phyloP scores from a whole-genome alignment of 2,329 filamentous ascomycete species.

The Neocatenulostroma microsporum region DNA sequence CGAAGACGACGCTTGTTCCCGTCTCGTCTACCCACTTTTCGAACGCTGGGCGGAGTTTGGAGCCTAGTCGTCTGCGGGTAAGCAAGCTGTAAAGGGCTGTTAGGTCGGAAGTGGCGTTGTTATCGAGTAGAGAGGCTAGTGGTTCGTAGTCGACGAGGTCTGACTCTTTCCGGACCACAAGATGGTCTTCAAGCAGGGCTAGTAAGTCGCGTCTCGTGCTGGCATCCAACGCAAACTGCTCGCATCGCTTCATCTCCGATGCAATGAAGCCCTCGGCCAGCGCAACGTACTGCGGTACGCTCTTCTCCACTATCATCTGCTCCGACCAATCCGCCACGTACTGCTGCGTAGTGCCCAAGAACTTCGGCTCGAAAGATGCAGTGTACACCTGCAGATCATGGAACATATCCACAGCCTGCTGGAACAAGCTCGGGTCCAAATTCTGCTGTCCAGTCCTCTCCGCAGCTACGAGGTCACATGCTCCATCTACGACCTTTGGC shows the following conservation, averaged over 20 bases:
- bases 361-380: constrained; percentile 67
- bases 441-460: constrained; percentile 54
- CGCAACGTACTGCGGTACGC: constrained; percentile 67
- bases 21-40: constrained; percentile 67
- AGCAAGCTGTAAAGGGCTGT: constrained; percentile 72
- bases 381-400: constrained; percentile 77
- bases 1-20: constrained; percentile 69
- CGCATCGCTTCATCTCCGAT: constrained; percentile 67
- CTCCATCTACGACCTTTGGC: constrained; percentile 54
- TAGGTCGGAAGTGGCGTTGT: constrained; percentile 61
- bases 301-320: constrained; percentile 51
- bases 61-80: constrained; percentile 61
- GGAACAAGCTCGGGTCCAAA: constrained; percentile 57
- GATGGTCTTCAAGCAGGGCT: constrained; percentile 60
- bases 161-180: constrained; percentile 60
- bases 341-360: constrained; percentile 58
- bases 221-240: constrained; percentile 71
- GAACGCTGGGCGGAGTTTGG: constrained; percentile 65
- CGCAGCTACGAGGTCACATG: constrained; percentile 66
- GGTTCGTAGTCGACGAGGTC: constrained; percentile 41
- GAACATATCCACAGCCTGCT: constrained; percentile 70
- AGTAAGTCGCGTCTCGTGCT: constrained; percentile 73
- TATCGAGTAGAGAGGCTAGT: constrained; percentile 64
- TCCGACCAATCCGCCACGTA: constrained; percentile 67
- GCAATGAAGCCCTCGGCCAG: constrained; percentile 62